Conservation (phyloP, 805 yeast genomes). For the Teunomyces lycoperdinae region DNA sequence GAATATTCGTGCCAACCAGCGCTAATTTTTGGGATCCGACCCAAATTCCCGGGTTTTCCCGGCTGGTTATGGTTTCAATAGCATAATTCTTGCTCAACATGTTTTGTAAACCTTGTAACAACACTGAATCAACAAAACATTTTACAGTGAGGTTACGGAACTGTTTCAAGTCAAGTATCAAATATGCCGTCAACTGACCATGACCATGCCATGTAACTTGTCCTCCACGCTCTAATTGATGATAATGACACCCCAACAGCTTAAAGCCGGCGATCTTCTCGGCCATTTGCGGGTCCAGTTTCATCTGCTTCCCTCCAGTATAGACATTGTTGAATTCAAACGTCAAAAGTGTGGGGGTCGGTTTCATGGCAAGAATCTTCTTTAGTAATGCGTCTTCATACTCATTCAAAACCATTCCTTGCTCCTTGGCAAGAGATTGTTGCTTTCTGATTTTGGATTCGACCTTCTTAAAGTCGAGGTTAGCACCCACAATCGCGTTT, state of each 20-base stretch:
- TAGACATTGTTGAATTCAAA: constrained; percentile 85
- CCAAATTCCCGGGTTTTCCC: constrained; percentile 91
- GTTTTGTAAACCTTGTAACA: constrained; percentile 56
- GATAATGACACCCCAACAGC: constrained; percentile 52
- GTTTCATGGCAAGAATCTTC: constrained; percentile 45
- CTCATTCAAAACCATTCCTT: constrained; percentile 42
- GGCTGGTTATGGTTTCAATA: constrained; percentile 44
- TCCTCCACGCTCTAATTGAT: constrained; percentile 90
- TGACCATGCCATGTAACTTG: constrained; percentile 96
- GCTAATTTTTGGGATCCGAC: constrained; percentile 63
- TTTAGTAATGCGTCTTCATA: constrained; percentile 46
- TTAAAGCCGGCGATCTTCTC: constrained; percentile 26
- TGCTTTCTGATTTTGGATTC: constrained; percentile 46
- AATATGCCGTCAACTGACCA: constrained; percentile 87
- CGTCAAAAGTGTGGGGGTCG: constrained; percentile 68
- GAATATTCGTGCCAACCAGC: constrained; percentile 84
- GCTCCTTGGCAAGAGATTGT: constrained; percentile 33
- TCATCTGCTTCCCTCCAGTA: constrained; percentile 88
- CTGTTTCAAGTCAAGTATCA: constrained; percentile 60
- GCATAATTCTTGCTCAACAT: constrained; percentile 39
- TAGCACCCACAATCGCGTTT: constrained; percentile 51
- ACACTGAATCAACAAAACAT: constrained; percentile 60
- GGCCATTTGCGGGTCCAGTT: constrained; percentile 41
- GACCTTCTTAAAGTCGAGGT: constrained; percentile 54
- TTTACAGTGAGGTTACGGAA: constrained; percentile 56